Base-by-base conservation (phyloP, 371 early-diverging fungal species). In the Apophysomyces elegans region DNA sequence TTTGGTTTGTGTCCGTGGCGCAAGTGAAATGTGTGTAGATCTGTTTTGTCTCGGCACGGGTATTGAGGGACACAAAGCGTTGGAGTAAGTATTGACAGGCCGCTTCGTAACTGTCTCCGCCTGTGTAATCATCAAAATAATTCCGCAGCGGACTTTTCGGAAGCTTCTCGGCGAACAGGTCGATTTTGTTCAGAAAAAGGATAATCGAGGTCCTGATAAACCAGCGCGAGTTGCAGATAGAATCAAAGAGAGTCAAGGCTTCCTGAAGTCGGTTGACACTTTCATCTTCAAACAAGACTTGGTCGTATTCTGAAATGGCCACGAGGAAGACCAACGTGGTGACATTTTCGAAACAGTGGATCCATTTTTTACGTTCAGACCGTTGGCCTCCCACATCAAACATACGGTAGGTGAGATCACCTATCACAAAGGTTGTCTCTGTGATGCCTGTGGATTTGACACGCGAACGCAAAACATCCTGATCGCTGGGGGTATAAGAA, bases 321-420 rank as follows among this genome's bases (percentile, higher is more conserved):
- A 94, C 96, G 65, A 95, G 71, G 78, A 95, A 97, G 32, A 97
- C 83, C 56, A 97, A 90, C 4, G 96, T 91, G 0, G 95, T 97
- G 18, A 96, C 95, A 66, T 93, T 93, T 72, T 96, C 96, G 66
- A 95, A 90, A 70, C 94, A 95, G 66, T 94, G 95, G 46, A 93
- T 91, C 96, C 96, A 95, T 75, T 94, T 94, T 68, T 93, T 94
- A 62, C 96, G 86, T 72, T 92, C 92, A 36, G 89, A 88, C 37
- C 90, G 83, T 79, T 93, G 93, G 37, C 96, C 96, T 61, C 96
- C 95, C 21, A 96, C 96, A 76, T 96, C 96, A 72, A 94, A 89
- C 93, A 96, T 93, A 47, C 91, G 80, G 70, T 92, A 92, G 18
- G 93, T 93, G 59, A 95, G 73, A 58, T 93, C 91, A 5, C 92